Conservation (phyloP, 345 rosid genomes). For the Citrus mangshanensis region DNA sequence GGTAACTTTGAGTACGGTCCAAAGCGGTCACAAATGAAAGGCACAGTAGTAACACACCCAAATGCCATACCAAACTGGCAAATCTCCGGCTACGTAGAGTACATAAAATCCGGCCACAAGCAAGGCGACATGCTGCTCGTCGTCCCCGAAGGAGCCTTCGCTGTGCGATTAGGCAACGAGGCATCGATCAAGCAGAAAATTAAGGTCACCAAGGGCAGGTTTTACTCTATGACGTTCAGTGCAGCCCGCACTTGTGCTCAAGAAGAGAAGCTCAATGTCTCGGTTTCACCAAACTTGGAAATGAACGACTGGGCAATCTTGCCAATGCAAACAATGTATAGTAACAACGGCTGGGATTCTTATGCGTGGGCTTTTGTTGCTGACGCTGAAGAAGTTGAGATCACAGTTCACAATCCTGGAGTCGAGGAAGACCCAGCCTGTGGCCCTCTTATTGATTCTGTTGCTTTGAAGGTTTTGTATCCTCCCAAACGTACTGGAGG, state of each 20-base stretch:
- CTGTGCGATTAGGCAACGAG: conserved; percentile 76
- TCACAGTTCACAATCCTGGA: conserved; percentile 75
- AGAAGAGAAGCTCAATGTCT: conserved; percentile 67
- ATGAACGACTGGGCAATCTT: conserved; percentile 54
- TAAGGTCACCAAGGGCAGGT: conserved; percentile 36
- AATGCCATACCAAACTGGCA: conserved; percentile 72
- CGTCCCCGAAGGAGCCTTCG: conserved; percentile 69
- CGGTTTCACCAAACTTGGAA: conserved; percentile 50
- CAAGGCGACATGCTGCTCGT: conserved; percentile 84
- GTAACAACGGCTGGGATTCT: conserved; percentile 84
- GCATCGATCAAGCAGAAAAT: conserved; percentile 68
- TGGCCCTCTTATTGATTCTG: conserved; percentile 74
- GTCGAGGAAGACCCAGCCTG: conserved; percentile 72
- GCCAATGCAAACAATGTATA: conserved; percentile 82
- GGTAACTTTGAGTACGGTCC: conserved; percentile 84
- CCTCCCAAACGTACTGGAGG: conserved; percentile 45
- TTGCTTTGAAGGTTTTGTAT: conserved; percentile 49
- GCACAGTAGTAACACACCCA: conserved; percentile 45
- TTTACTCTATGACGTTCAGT: conserved; percentile 65
- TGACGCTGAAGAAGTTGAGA: conserved; percentile 31
- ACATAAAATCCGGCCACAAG: conserved; percentile 81
- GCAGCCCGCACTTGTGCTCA: conserved; percentile 86
- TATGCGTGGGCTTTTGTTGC: conserved; percentile 79
- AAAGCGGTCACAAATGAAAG: conserved; percentile 52
- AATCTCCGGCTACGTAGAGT: conserved; percentile 74